phyloP scores from a whole-genome alignment of 345 rosid genomes.

The Hypericum androsaemum region DNA sequence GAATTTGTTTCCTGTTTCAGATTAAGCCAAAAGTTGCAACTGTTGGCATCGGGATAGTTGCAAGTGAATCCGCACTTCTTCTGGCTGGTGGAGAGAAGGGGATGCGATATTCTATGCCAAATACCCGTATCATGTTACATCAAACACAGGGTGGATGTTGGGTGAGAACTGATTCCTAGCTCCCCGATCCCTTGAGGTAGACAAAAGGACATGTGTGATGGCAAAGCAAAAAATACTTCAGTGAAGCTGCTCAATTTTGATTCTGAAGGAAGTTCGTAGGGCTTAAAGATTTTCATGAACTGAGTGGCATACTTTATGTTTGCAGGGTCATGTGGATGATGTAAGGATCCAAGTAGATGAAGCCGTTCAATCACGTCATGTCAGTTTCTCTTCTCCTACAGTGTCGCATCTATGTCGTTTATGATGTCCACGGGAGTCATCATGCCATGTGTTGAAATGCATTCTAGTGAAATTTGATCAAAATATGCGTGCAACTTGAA shows the following conservation, averaged over 20 bases:
- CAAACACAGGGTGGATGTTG: constrained; percentile 92
- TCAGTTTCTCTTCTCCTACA: constrained; percentile 26
- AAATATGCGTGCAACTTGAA: no score
- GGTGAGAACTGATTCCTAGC: constrained; percentile 30
- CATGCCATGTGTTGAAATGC: no score
- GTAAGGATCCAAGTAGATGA: constrained; percentile 85
- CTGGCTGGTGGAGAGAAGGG: constrained; percentile 97
- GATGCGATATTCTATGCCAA: constrained; percentile 95
- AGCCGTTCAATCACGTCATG: constrained; percentile 73
- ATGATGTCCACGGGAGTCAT: background rate
- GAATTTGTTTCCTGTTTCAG: constrained; percentile 24
- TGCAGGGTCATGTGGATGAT: constrained; percentile 81
- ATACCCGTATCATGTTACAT: constrained; percentile 86
- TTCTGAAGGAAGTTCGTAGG: background rate
- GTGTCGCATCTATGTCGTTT: background rate
- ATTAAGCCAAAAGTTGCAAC: constrained; percentile 94
- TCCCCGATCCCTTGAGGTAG: background rate
- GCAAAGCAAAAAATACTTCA: constrained; percentile 2
- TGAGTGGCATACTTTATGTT: constrained; percentile 6
- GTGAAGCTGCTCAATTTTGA: background rate
- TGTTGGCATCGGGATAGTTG: constrained; percentile 89
- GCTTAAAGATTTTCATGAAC: background rate
- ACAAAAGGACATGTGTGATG: background rate
- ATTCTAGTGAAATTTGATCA: no score
- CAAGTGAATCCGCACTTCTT: constrained; percentile 89